A percentile compares a stretch with the other conserved stretches of the same genome.
These are phyloP conservation scores for Parsonsia alboflavescens DNA, from an alignment of 257 asterid genomes.

Conservation along the genomic window DNA sequence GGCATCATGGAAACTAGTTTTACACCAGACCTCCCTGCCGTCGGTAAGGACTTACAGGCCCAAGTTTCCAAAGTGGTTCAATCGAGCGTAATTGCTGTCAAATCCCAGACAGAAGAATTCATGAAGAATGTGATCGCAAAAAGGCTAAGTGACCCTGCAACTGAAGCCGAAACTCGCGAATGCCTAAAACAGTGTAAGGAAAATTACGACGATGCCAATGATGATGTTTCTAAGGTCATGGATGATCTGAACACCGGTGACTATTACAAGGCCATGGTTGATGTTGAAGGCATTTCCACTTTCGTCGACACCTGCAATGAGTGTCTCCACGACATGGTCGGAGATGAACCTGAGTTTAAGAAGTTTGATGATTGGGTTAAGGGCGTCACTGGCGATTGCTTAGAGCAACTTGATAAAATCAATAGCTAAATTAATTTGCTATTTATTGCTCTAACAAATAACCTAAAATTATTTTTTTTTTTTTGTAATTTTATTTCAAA, in stretches of 20 bases:
- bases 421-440: neutral
- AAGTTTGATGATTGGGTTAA: slow-evolving; percentile 1
- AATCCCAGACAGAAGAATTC: neutral
- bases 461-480: too few species aligned
- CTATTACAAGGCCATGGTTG: slow-evolving; percentile 5
- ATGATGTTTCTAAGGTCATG: neutral
- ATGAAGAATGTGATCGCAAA: neutral
- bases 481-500: too few species aligned
- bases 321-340: slow-evolving; percentile 4
- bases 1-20: neutral
- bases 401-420: slow-evolving; percentile 2
- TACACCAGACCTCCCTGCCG: neutral
- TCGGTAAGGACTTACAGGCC: neutral
- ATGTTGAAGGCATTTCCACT: slow-evolving; percentile 1
- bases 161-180: neutral
- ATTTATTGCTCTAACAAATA: neutral
- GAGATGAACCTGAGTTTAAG: slow-evolving; percentile 2
- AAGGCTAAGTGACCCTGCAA: neutral
- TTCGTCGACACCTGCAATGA: slow-evolving; percentile 6
- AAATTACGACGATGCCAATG: neutral
- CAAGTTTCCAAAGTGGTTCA: neutral
- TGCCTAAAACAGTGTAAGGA: neutral
- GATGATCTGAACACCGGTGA: slow-evolving; percentile 4
- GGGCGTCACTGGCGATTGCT: slow-evolving; percentile 6
- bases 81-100: neutral